Evolutionary conservation across 805 yeast genomes (phyloP), one percentile per base, ranked within the genome.

Genomic region (Metschnikowia lochheadii): DNA sequence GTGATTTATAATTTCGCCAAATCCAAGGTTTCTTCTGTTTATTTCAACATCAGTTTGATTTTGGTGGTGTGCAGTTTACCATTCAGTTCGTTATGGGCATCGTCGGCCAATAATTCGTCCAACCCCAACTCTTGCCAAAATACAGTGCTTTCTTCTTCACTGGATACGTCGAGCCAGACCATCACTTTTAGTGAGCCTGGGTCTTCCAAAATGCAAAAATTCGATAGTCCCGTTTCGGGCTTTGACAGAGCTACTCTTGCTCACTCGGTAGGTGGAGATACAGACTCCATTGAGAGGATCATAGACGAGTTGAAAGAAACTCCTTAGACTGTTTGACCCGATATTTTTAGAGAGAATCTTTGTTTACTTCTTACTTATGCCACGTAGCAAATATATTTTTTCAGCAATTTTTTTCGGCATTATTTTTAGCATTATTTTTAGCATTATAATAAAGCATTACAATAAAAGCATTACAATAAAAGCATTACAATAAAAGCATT

Each of bases 1-100:
- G 79, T 85, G 32, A 75, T 89, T 42, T 61, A 83, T 33, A 79
- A 84, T 20, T 79, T 77, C 49, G 21, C 58, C 60, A 40, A 56
- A 59, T 31, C 48, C 17, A 21, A 36, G 17, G 21, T 57, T 71
- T 31, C 71, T 76, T 23, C 57, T 63, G 76, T 35, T 53, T 82
- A 56, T 64, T 77, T 21, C 15, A 76, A 84, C 3, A 61, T 87
- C 29, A 81, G 88, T 2, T 69, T 81, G 2, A 70, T 87, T 21
- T 57, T 89, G 5, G 83, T 86, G 17, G 85, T 86, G 0, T 62
- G 88, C 26, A 86, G 91, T 3, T 71, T 90, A 48, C 97, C 97
- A 0, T 66, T 91, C 44, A 82, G 96, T 0, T 81, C 96, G 0
- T 78, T 90, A 79, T 90, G 97, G 97, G 96, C 97, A 0, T 72